Base-by-base conservation (phyloP, 2,329 filamentous ascomycete genomes). In the Stemphylium lycopersici region DNA sequence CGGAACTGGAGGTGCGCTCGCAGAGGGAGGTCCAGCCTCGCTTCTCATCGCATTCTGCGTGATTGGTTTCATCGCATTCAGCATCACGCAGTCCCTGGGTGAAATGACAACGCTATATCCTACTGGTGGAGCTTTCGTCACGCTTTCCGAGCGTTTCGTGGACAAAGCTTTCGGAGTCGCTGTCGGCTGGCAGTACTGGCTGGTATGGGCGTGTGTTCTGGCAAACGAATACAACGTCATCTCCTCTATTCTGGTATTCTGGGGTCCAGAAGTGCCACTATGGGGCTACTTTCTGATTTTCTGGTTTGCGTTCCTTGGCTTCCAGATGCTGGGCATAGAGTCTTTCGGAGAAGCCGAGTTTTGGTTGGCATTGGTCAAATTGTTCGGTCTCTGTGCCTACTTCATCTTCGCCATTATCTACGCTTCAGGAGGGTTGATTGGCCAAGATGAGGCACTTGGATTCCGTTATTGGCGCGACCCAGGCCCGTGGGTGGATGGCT, bases 51-150 rank as follows among this genome's bases (percentile, higher is more conserved):
- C 89, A 1, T 93, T 92, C 60, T 89, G 87, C 10, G 81, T 90
- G 58, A 84, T 91, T 54, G 90, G 87, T 11, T 81, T 90, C 57
- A 84, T 91, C 56, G 88, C 88, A 2, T 83, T 68, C 55, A 81
- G 79, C 61, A 83, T 88, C 60, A 90, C 90, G 84, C 89, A 91
- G 78, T 88, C 85, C 4, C 77, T 92, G 6, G 89, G 89, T 16
- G 89, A 92, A 70, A 78, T 91, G 64, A 89, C 89, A 3, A 91
- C 89, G 6, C 75, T 91, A 1, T 90, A 88, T 61, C 89, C 89
- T 0, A 87, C 84, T 0, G 86, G 86, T 4, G 89, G 89, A 2
- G 86, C 87, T 0, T 91, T 91, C 65, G 86, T 86, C n/a, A 85
- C 83, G 8, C 81, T 90, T 32, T 86, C 86, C 0, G 86, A 89